Percentiles rank a stretch among this genome's conserved stretches.
phyloP scores from a whole-genome alignment of 805 yeast species.

The Debaryomyces tyrocola region DNA sequence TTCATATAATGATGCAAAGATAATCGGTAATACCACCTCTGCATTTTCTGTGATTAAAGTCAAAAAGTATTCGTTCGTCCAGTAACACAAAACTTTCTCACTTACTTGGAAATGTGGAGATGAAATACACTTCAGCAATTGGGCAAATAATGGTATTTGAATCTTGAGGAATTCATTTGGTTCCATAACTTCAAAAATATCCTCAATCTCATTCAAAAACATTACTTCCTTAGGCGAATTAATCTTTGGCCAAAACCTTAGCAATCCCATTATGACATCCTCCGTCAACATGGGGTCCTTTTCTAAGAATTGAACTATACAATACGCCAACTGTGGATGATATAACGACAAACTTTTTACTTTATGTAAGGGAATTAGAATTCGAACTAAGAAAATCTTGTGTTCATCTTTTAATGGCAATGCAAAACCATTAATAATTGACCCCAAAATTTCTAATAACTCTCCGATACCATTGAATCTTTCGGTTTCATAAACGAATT shows the following conservation, averaged over 20 bases:
- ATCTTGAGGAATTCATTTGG: constrained; percentile 88
- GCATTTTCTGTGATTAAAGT: constrained; percentile 89
- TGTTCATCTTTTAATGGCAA: constrained; percentile 96
- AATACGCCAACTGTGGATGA: constrained; percentile 96
- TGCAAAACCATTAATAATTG: constrained; percentile 97
- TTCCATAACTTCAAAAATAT: constrained; percentile 93
- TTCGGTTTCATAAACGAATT: constrained; percentile 92
- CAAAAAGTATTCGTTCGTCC: constrained; percentile 93
- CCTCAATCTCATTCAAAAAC: constrained; percentile 95
- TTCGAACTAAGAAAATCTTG: constrained; percentile 82
- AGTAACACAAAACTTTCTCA: constrained; percentile 89
- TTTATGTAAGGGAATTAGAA: constrained; percentile 89
- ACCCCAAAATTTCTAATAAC: constrained; percentile 89
- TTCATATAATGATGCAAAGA: constrained; percentile 87
- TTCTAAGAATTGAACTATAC: constrained; percentile 94
- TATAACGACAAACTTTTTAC: constrained; percentile 84
- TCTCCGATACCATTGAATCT: constrained; percentile 96
- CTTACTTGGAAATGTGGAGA: constrained; percentile 97
- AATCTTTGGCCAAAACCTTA: constrained; percentile 95
- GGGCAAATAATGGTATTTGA: constrained; percentile 91
- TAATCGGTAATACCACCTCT: constrained; percentile 87
- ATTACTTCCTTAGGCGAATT: constrained; percentile 93
- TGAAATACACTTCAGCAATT: constrained; percentile 88
- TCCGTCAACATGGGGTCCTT: constrained; percentile 91
- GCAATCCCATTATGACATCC: constrained; percentile 91